Conservation (phyloP, 352 stramenopile species). For the Aphanomyces cochlioides region DNA sequence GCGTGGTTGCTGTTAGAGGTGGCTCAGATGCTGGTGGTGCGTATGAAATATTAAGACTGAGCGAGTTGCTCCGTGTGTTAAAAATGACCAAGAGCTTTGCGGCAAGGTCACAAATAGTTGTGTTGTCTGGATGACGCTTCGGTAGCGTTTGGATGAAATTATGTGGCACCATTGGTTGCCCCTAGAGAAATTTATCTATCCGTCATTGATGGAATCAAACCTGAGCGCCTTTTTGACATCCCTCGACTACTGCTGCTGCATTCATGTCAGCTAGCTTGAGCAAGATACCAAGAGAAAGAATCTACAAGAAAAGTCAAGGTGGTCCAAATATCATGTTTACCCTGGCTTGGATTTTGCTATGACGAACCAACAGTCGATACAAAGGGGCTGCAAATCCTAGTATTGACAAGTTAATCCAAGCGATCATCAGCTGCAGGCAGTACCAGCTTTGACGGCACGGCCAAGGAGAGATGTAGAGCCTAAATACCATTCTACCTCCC, state of each 20-base stretch:
- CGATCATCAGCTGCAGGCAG: neutral
- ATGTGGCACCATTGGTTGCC: conserved; percentile 67
- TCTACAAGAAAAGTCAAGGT: no score
- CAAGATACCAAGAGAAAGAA: conserved; percentile 53
- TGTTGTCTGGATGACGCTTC: conserved; percentile 59
- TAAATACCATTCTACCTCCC: conserved; percentile 52
- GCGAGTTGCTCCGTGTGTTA: conserved; percentile 25
- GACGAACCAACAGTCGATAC: conserved; percentile 23
- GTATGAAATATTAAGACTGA: conserved; percentile 18
- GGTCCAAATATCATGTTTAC: neutral
- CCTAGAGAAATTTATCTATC: conserved; percentile 28
- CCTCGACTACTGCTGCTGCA: conserved; percentile 42
- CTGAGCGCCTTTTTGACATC: conserved; percentile 60
- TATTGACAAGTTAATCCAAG: neutral
- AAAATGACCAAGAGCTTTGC: conserved; percentile 47
- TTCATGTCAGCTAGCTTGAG: conserved; percentile 56
- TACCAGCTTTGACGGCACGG: conserved; percentile 52
- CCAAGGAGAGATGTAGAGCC: conserved; percentile 43
- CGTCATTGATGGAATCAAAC: neutral
- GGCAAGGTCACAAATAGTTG: conserved; percentile 42
- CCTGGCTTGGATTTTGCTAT: neutral
- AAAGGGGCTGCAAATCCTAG: conserved; percentile 14
- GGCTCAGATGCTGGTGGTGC: neutral
- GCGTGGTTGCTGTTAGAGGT: neutral
- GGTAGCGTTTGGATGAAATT: conserved; percentile 77